These are phyloP conservation scores for Yarrowia divulgata DNA, from an alignment of 805 yeast genomes.

Conservation along the genomic window DNA sequence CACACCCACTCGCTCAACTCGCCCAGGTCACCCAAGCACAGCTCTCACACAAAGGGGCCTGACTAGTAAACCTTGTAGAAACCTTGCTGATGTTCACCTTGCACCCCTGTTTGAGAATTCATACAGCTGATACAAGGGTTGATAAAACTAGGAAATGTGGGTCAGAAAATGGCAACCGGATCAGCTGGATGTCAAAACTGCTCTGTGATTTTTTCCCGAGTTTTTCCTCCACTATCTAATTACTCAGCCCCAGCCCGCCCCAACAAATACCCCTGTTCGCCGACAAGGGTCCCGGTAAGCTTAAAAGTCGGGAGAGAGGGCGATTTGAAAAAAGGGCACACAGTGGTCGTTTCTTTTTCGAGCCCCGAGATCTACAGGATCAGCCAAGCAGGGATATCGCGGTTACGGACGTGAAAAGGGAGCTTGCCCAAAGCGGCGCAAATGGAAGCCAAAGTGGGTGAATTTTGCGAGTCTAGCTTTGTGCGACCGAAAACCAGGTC, in stretches of 20 bases:
- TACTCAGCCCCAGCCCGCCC: background rate
- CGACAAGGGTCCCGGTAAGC: conserved; percentile 33
- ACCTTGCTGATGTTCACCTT: background rate
- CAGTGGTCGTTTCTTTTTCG: background rate
- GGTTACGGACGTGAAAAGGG: background rate
- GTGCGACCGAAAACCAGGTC: background rate
- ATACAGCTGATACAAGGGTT: background rate
- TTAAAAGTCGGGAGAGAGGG: conserved; percentile 12
- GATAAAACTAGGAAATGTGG: background rate
- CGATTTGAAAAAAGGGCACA: background rate
- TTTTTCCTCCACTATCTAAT: no score
- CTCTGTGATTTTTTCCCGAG: background rate
- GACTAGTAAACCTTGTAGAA: no score
- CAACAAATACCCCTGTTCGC: conserved; percentile 22
- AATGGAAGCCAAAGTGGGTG: no score
- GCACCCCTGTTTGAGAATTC: conserved; percentile 5
- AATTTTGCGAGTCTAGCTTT: background rate
- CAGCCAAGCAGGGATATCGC: background rate
- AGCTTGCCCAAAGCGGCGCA: background rate
- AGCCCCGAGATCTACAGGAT: conserved; percentile 12
- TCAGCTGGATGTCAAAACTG: no score
- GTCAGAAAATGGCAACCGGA: background rate
- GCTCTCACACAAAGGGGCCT: no score
- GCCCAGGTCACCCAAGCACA: no score
- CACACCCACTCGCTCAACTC: no score